phyloP scores from a whole-genome alignment of 306 rosid species.

The Begonia masoniana region DNA sequence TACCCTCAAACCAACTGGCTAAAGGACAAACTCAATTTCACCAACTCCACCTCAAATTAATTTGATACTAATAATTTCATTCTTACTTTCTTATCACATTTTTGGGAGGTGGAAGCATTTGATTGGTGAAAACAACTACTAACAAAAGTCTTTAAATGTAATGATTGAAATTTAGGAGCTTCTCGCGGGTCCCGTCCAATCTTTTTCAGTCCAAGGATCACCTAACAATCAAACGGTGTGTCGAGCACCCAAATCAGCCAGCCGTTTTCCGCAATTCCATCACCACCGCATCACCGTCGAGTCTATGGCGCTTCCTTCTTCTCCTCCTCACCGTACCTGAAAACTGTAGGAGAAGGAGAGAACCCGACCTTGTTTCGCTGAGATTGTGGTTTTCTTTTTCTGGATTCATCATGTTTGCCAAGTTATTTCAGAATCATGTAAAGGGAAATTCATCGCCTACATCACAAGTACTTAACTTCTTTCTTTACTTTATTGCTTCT shows the following conservation, averaged over 20 bases:
- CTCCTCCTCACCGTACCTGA: constrained; percentile 18
- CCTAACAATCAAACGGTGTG: constrained; percentile 9
- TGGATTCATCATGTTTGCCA: constrained; percentile 45
- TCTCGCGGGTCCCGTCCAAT: too few relatives aligned
- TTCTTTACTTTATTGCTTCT: background rate
- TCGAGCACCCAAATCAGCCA: background rate
- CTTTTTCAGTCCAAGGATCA: background rate
- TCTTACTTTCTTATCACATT: too few relatives aligned
- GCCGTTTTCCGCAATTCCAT: constrained; percentile 1
- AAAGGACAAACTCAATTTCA: too few relatives aligned
- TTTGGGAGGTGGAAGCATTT: too few relatives aligned
- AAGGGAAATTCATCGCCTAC: constrained; percentile 11
- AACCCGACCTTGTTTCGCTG: constrained; percentile 1
- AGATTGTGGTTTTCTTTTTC: constrained; percentile 9
- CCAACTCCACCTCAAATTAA: too few relatives aligned
- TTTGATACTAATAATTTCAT: too few relatives aligned
- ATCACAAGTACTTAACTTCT: background rate
- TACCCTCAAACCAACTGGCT: too few relatives aligned
- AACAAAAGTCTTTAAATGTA: too few relatives aligned
- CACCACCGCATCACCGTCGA: constrained; percentile 20
- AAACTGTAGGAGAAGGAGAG: constrained; percentile 7
- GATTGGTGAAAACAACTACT: too few relatives aligned
- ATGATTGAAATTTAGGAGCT: too few relatives aligned
- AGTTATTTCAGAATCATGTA: constrained; percentile 31
- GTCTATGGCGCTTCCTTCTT: constrained; percentile 18